Percentiles rank a stretch among this genome's conserved stretches.
Conservation (phyloP, 192 early-diverging fungal genomes). For the Martensiomyces pterosporus region DNA sequence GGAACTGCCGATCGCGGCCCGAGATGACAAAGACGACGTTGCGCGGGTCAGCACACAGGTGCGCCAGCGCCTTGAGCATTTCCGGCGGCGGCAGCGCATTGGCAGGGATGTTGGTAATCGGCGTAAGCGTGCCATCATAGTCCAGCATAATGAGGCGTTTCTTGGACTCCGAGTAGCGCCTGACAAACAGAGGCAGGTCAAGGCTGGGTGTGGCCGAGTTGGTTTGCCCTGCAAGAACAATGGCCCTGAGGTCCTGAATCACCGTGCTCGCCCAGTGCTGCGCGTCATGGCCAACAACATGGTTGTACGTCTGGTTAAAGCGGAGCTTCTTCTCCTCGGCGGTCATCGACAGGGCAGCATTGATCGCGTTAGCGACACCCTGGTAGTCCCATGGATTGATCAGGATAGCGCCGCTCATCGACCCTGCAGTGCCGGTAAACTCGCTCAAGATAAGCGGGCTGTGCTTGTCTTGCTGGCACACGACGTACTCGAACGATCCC, state of each 20-base stretch:
- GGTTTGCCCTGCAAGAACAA: conserved; percentile 39
- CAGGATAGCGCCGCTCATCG: conserved; percentile 73
- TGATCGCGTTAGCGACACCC: conserved; percentile 83
- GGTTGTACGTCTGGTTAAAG: conserved; percentile 64
- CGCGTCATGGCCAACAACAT: conserved; percentile 80
- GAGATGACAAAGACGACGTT: conserved; percentile 91
- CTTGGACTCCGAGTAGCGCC: conserved; percentile 44
- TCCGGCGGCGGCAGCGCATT: conserved; percentile 75
- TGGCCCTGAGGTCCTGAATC: conserved; percentile 65
- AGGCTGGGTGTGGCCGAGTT: conserved; percentile 26
- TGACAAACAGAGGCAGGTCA: conserved; percentile 20
- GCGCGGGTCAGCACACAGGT: conserved; percentile 66
- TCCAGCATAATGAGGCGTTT: conserved; percentile 89
- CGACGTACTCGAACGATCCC: conserved; percentile 86
- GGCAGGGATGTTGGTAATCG: conserved; percentile 78
- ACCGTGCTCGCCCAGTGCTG: conserved; percentile 84
- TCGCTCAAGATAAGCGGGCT: conserved; percentile 90
- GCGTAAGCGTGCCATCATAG: conserved; percentile 95
- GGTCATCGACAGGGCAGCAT: conserved; percentile 78
- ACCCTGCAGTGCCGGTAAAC: conserved; percentile 95
- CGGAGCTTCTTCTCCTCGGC: conserved; percentile 62
- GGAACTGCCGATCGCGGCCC: conserved; percentile 78
- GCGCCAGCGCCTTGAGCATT: conserved; percentile 72
- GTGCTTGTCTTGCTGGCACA: conserved; percentile 84
- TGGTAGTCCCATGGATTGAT: conserved; percentile 96